A percentile compares a stretch with the other conserved stretches of the same genome.
Conservation (phyloP, 345 rosid genomes). For the Aegle marmelos region DNA sequence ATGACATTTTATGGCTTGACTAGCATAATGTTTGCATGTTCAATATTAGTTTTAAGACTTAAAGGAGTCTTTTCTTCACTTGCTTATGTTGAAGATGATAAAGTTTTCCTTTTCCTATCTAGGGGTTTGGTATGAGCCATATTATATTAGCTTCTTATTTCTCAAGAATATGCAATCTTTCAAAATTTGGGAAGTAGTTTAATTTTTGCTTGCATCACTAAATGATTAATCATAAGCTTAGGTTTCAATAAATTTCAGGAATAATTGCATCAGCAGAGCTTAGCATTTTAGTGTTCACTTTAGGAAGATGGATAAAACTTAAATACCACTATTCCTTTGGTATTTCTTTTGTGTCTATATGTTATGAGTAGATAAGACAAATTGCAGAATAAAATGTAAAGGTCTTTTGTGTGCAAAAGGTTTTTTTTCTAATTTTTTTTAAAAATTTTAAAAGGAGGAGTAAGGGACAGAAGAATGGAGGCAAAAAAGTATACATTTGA, state of each 20-base stretch:
- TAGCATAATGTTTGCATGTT: not conserved
- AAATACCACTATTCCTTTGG: not conserved
- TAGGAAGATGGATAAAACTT: not conserved
- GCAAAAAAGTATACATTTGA: not conserved
- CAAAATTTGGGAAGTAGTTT: not conserved
- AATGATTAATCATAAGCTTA: not conserved
- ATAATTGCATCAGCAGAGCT: not conserved
- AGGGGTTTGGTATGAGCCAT: not conserved
- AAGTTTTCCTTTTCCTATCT: not conserved
- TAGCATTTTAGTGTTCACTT: not conserved
- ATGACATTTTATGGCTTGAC: not conserved
- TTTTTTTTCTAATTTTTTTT: not conserved
- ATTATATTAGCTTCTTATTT: not conserved
- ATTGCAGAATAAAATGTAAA: not conserved
- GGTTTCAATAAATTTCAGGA: not conserved
- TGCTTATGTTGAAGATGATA: not conserved
- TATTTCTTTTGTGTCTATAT: not conserved
- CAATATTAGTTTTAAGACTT: not conserved
- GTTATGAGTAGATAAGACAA: not conserved
- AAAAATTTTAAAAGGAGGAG: not conserved
- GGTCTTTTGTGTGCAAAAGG: too few relatives aligned
- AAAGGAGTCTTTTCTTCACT: not conserved
- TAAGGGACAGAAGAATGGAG: not conserved
- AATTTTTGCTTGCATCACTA: not conserved
- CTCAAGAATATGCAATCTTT: not conserved